These are phyloP conservation scores for Naganishia kalamii DNA, from an alignment of 768 basidiomycete genomes.

Conservation along the genomic window DNA sequence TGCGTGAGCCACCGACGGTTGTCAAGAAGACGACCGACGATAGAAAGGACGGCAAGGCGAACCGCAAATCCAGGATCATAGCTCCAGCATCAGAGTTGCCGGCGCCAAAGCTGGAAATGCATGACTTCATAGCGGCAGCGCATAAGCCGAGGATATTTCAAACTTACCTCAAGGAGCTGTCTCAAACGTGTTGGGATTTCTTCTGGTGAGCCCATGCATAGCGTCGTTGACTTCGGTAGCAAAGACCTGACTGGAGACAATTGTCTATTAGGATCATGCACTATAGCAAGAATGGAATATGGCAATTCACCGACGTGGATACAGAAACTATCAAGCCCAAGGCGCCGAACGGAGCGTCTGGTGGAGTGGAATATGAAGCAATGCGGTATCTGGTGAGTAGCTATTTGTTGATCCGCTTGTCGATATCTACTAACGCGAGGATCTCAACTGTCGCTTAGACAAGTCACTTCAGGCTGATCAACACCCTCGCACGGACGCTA, in stretches of 20 bases:
- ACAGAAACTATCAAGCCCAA: constrained; percentile 65
- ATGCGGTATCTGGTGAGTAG: constrained; percentile 82
- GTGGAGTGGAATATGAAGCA: constrained; percentile 95
- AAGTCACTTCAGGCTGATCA: constrained; percentile 77
- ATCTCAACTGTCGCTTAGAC: constrained; percentile 54
- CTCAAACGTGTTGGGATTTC: constrained; percentile 77
- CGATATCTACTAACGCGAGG: not conserved
- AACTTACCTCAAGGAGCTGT: constrained; percentile 72
- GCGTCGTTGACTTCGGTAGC: not conserved
- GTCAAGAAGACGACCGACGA: not conserved
- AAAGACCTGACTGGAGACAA: not conserved
- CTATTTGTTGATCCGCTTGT: not conserved
- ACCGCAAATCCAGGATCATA: constrained; percentile 13
- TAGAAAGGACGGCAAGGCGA: not conserved
- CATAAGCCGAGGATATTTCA: constrained; percentile 61
- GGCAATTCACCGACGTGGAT: constrained; percentile 77
- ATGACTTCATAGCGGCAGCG: constrained; percentile 47
- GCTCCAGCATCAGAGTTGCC: constrained; percentile 23
- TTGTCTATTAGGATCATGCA: constrained; percentile 54
- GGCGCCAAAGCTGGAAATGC: constrained; percentile 28
- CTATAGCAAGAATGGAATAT: constrained; percentile 86
- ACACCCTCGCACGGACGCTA: constrained; percentile 63
- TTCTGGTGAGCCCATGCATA: constrained; percentile 41
- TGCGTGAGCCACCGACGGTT: not conserved
- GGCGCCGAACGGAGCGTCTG: constrained; percentile 96